These are phyloP conservation scores for Cynanchum wilfordii DNA, from an alignment of 257 asterid species.

Conservation along the genomic window DNA sequence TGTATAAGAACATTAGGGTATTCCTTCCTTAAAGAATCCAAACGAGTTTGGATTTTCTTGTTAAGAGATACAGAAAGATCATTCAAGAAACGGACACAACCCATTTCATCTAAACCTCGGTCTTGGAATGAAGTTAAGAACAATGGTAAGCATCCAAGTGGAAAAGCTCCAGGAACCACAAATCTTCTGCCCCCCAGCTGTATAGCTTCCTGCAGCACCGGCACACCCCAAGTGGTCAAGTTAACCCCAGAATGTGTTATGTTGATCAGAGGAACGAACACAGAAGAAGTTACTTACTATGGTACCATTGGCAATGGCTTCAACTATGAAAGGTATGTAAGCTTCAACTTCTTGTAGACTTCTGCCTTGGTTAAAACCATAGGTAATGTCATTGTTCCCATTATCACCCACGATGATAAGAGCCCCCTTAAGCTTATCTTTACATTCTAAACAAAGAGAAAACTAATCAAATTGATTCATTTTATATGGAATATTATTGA, in stretches of 20 bases:
- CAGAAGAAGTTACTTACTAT: slow-evolving; percentile 19
- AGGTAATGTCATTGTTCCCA: slow-evolving; percentile 29
- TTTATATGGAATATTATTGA: no score
- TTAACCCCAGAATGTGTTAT: no score
- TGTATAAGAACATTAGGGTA: slow-evolving; percentile 13
- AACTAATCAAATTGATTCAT: not conserved
- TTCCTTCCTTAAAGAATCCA: slow-evolving; percentile 4
- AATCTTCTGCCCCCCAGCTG: slow-evolving; percentile 2
- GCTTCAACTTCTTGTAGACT: slow-evolving; percentile 5
- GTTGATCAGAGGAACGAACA: not conserved
- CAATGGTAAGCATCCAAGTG: slow-evolving; percentile 12
- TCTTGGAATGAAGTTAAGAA: not conserved
- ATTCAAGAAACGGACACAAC: slow-evolving; percentile 19
- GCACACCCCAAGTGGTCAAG: no score
- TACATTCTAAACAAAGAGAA: slow-evolving; percentile 15
- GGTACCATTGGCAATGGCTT: slow-evolving; percentile 16
- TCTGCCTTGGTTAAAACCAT: not conserved
- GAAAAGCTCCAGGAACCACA: slow-evolving; percentile 16
- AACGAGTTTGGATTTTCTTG: not conserved
- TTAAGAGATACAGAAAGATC: slow-evolving; percentile 1
- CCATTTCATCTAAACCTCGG: not conserved
- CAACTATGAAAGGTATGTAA: slow-evolving; percentile 16
- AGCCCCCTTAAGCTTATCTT: slow-evolving; percentile 9
- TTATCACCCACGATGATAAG: slow-evolving; percentile 27
- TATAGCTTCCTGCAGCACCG: slow-evolving; percentile 8